Percentiles rank a stretch among this genome's conserved stretches.
These are phyloP conservation scores for Chenopodium berlandieri DNA, from an alignment of 148 eudicot genomes.

Conservation along the genomic window DNA sequence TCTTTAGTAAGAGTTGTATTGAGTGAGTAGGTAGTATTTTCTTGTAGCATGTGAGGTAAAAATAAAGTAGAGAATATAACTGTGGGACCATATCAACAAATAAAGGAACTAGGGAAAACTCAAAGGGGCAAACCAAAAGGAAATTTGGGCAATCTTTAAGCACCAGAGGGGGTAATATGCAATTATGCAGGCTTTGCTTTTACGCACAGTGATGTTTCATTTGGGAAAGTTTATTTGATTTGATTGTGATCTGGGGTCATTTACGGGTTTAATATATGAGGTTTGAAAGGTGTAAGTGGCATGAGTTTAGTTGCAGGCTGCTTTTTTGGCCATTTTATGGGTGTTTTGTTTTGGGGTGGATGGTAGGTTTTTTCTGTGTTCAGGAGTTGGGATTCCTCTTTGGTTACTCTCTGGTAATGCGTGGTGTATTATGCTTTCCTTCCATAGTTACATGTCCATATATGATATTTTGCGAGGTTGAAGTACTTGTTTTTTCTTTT, in stretches of 20 bases:
- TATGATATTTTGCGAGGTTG: no score
- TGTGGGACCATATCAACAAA: no score
- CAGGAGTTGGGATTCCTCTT: not conserved
- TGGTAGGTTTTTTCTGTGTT: not conserved
- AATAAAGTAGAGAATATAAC: no score
- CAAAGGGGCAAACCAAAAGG: no score
- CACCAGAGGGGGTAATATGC: no score
- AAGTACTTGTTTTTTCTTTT: not conserved
- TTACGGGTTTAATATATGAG: not conserved
- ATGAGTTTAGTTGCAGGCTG: not conserved
- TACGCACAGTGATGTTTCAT: not conserved
- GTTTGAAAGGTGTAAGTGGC: not conserved
- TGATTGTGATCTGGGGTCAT: not conserved
- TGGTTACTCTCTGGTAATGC: not conserved
- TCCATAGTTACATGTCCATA: not conserved
- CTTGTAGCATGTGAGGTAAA: no score
- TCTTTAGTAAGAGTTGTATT: no score
- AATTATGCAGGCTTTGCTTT: not conserved
- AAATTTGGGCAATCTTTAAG: no score
- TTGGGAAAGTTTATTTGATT: not conserved
- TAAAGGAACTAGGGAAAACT: no score
- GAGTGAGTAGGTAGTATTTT: no score
- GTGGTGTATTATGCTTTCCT: not conserved
- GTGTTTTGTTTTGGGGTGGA: not conserved
- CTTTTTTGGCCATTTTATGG: not conserved